A percentile compares a stretch with the other conserved stretches of the same genome.
Evolutionary conservation across 805 yeast genomes (phyloP).

Genomic region (Millerozyma acaciae): DNA sequence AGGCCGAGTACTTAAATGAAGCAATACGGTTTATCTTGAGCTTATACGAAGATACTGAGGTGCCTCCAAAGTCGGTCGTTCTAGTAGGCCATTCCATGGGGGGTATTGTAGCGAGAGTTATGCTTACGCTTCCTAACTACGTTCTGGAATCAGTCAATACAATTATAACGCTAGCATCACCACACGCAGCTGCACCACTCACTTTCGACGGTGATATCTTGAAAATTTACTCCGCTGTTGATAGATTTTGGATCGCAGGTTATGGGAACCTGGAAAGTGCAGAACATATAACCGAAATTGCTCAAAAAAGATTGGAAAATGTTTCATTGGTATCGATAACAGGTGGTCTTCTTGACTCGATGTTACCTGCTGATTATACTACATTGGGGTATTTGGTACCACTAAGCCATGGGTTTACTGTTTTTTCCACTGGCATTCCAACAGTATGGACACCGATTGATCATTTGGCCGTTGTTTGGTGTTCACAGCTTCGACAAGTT

Average conservation of each 20-base stretch:
- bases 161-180: constrained; percentile 81
- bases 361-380: constrained; percentile 89
- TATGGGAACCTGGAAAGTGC: constrained; percentile 25
- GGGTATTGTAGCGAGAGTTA: constrained; percentile 85
- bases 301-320: constrained; percentile 46
- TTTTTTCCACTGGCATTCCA: constrained; percentile 82
- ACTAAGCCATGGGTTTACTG: constrained; percentile 71
- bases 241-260: constrained; percentile 76
- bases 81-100: constrained; percentile 96
- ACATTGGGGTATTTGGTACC: constrained; percentile 71
- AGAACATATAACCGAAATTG: constrained; percentile 23
- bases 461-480: constrained; percentile 95
- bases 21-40: constrained; percentile 74
- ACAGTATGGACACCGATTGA: constrained; percentile 92
- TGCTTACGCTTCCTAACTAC: constrained; percentile 79
- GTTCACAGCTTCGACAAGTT: constrained; percentile 73
- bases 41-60: constrained; percentile 47
- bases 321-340: constrained; percentile 80
- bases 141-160: constrained; percentile 70
- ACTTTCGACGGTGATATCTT: constrained; percentile 89
- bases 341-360: constrained; percentile 77
- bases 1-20: constrained; percentile 88
- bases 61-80: constrained; percentile 66
- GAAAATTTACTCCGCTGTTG: constrained; percentile 67
- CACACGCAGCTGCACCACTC: constrained; percentile 89